Base-by-base conservation (phyloP, 169 alveolate genomes). In the Plasmodium ovale region DNA sequence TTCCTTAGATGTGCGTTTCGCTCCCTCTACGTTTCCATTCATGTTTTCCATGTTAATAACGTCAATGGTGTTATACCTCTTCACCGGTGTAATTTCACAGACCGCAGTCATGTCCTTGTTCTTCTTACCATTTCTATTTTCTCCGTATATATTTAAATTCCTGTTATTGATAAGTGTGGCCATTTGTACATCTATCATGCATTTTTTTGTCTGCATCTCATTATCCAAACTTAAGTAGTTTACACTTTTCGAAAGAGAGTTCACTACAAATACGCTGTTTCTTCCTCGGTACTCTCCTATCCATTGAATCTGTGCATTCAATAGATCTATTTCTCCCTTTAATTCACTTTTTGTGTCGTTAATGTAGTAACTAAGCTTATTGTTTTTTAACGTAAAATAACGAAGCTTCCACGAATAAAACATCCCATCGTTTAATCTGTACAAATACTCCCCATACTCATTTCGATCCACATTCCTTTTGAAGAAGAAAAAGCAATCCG, bases 231-330 rank as follows among this genome's bases (percentile, higher is more conserved):
- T 82, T 87, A 91, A 70, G 58, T 68, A 88, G 16, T 39, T 51
- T 27, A 49, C 72, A 42, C 74, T 84, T 84, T 92, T 71, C 51
- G 82, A 27, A 19, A 58, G 4, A 9, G 94, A 77, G 12, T 87
- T 82, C 1, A 65, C 23, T 16, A 92, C 58, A 54, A 93, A 87
- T 5, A 92, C 93, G 51, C 70, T 56, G 31, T 77, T 59, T 33
- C 96, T 87, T 35, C 92, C 88, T 85, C 87, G 88, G 79, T 91
- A 91, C 23, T 92, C 88, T n/a, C 95, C 96, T 9, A 91, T 87
- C 92, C 94, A 91, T 10, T 65, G 79, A 47, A 88, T 65, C 58
- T 93, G 77, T 0, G 94, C 85, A 58, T 87, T 68, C 23, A 74
- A 23, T 35, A 93, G 44, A 37, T 49, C 25, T 21, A 91, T 71